phyloP scores from a whole-genome alignment of 257 asterid species.

The Cruciata laevipes region DNA sequence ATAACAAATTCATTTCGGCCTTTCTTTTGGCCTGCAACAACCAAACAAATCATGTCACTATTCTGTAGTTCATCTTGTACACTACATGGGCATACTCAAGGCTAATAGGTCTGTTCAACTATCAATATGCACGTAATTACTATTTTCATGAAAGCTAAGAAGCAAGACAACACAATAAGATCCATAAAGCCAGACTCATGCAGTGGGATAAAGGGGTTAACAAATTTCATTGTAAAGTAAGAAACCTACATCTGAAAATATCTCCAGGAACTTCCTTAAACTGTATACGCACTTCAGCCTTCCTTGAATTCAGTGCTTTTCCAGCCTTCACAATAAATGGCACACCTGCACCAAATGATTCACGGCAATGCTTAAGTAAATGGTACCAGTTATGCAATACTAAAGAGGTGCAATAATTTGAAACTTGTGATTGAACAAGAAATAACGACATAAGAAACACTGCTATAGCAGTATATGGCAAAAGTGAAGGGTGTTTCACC shows the following conservation, averaged over 20 bases:
- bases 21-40: conserved; percentile 66
- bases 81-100: neutral
- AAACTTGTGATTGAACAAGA: neutral
- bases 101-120: neutral
- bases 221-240: neutral
- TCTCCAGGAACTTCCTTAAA: conserved; percentile 99
- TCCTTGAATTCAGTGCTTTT: conserved; percentile 85
- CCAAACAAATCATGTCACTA: conserved; percentile 10
- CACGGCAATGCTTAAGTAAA: neutral
- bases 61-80: neutral
- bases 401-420: neutral
- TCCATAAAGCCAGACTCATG: no score
- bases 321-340: conserved; percentile 98
- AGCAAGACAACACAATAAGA: neutral
- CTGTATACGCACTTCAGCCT: conserved; percentile 91
- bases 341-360: conserved; percentile 52
- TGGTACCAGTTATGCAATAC: neutral
- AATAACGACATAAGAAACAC: neutral
- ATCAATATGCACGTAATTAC: no score
- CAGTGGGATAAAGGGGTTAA: no score
- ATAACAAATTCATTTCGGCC: conserved; percentile 95
- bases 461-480: neutral
- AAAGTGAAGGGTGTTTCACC: conserved; percentile 32
- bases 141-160: neutral
- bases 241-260: conserved; percentile 61